Evolutionary conservation across 441 rosid genomes (phyloP).

Genomic region (Euphorbia celastroides): DNA sequence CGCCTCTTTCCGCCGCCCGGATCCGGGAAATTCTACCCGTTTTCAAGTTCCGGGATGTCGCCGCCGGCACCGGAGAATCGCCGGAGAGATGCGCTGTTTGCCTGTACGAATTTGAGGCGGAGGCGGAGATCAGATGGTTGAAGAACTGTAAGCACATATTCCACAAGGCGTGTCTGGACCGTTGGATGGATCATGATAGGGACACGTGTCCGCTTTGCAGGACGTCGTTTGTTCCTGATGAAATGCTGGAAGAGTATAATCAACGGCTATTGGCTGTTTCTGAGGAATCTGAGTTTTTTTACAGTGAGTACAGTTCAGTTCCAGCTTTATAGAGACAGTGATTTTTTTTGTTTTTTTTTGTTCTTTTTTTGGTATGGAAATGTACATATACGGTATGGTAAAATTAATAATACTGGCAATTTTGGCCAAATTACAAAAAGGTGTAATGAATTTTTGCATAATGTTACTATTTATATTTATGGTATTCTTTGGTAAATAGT

Average conservation of each 20-base stretch:
- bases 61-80: conserved; percentile 21
- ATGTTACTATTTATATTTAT: too few relatives aligned
- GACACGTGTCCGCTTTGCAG: conserved; percentile 84
- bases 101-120: conserved; percentile 61
- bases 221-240: conserved; percentile 66
- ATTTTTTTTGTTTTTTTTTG: too few relatives aligned
- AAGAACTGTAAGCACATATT: conserved; percentile 73
- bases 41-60: conserved; percentile 43
- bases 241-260: conserved; percentile 55
- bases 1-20: conserved; percentile 48
- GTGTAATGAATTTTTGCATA: neutral
- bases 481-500: neutral
- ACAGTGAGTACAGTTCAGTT: conserved; percentile 45
- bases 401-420: conserved; percentile 6
- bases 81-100: conserved; percentile 82
- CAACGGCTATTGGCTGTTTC: conserved; percentile 52
- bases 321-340: conserved; percentile 23
- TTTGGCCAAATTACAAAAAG: conserved; percentile 5
- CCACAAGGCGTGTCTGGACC: conserved; percentile 74
- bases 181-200: conserved; percentile 79
- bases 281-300: conserved; percentile 5
- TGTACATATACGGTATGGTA: conserved; percentile 12
- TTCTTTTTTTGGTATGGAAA: neutral
- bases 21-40: conserved; percentile 81
- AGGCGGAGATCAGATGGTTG: conserved; percentile 64